Evolutionary conservation across 2,329 filamentous ascomycete species (phyloP).

Genomic region (Rhynchosporium agropyri): DNA sequence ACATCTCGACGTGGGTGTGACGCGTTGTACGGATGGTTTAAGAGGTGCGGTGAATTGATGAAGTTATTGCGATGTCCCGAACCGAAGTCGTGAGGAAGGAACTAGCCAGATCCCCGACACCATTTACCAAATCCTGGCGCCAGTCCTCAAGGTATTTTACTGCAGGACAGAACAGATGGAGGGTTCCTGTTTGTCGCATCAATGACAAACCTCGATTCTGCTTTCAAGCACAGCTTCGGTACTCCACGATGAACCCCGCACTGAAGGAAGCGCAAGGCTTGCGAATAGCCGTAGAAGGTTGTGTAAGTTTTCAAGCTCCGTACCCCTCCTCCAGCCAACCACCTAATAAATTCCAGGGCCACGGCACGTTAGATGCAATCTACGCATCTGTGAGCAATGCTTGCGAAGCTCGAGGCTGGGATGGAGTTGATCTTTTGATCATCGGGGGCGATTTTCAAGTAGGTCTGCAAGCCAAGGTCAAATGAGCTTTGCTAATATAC

Average conservation of each 20-base stretch:
- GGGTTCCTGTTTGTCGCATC: not conserved
- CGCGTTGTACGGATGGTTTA: slow-evolving; percentile 7
- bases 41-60: slow-evolving; percentile 13
- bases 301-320: slow-evolving; percentile 57
- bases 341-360: slow-evolving; percentile 60
- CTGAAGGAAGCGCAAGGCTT: slow-evolving; percentile 51
- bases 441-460: slow-evolving; percentile 97
- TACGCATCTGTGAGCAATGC: slow-evolving; percentile 76
- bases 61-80: slow-evolving; percentile 14
- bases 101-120: slow-evolving; percentile 3
- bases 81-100: not conserved
- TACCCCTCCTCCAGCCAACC: slow-evolving; percentile 4
- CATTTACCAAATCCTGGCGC: not conserved
- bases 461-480: slow-evolving; percentile 28
- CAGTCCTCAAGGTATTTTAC: not conserved
- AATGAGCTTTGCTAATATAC: slow-evolving; percentile 20
- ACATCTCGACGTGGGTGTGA: not conserved
- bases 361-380: slow-evolving; percentile 89
- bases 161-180: not conserved
- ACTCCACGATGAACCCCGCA: slow-evolving; percentile 34
- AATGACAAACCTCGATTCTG: not conserved
- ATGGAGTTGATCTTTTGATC: slow-evolving; percentile 83
- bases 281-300: slow-evolving; percentile 84
- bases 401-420: slow-evolving; percentile 73
- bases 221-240: not conserved